A percentile compares a stretch with the other conserved stretches of the same genome.
phyloP scores from a whole-genome alignment of 202 grass and related monocot genomes.

The Elaeis oleifera region DNA sequence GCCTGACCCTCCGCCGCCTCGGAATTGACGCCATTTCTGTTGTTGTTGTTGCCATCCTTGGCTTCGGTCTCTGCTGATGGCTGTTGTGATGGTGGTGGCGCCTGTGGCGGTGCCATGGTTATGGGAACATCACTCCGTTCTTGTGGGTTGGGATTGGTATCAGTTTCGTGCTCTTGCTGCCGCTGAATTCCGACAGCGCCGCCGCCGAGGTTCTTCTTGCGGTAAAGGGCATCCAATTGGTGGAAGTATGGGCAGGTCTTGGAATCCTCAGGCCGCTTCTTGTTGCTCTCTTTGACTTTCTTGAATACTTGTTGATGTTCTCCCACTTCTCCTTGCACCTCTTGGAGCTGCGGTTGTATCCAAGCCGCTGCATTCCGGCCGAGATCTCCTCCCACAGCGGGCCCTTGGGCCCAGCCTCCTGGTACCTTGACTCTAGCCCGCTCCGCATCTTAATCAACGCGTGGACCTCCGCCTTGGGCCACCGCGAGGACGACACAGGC shows the following conservation, averaged over 20 bases:
- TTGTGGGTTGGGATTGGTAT: not conserved
- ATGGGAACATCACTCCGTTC: slow-evolving; percentile 4
- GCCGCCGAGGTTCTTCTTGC: slow-evolving; percentile 42
- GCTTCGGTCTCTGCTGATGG: not conserved
- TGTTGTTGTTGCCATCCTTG: not conserved
- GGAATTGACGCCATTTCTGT: slow-evolving; percentile 25
- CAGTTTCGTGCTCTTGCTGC: slow-evolving; percentile 1
- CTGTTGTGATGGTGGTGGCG: too few relatives aligned
- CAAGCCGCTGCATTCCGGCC: slow-evolving; percentile 49
- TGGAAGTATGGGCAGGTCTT: slow-evolving; percentile 99
- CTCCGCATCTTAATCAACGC: slow-evolving; percentile 76
- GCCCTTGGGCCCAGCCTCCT: slow-evolving; percentile 83
- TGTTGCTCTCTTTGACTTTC: slow-evolving; percentile 99
- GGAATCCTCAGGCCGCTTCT: slow-evolving; percentile 84
- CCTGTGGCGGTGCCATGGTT: slow-evolving; percentile 25
- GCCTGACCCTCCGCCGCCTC: slow-evolving; percentile 1
- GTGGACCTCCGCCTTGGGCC: slow-evolving; percentile 94
- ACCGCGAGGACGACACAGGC: slow-evolving; percentile 44
- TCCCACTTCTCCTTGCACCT: slow-evolving; percentile 99
- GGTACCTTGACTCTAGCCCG: slow-evolving; percentile 66
- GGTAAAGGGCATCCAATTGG: slow-evolving; percentile 89
- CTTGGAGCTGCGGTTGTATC: slow-evolving; percentile 76
- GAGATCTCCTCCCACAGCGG: slow-evolving; percentile 98
- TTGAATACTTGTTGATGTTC: slow-evolving; percentile 99
- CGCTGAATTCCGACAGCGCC: not conserved